Evolutionary conservation across 805 yeast genomes (phyloP).

Genomic region (Wickerhamiella parazyma): DNA sequence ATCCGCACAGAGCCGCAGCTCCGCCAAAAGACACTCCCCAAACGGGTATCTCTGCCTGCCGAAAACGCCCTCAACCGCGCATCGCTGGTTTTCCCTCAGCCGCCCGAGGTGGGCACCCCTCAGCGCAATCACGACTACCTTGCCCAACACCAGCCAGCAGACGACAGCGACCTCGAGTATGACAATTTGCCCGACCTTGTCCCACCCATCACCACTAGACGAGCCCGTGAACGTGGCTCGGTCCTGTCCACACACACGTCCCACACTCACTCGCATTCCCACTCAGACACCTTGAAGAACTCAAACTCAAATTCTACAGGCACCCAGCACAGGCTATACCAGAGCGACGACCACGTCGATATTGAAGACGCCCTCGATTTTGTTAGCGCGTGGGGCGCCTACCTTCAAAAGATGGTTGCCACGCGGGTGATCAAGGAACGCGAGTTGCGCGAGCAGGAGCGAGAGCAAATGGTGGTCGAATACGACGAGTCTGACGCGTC

Average conservation of each 20-base stretch:
- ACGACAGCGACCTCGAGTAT: neutral
- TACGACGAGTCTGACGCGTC: conserved; percentile 6
- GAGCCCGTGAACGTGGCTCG: neutral
- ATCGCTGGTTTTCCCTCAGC: neutral
- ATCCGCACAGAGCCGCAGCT: neutral
- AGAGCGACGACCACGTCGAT: conserved; percentile 6
- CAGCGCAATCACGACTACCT: neutral
- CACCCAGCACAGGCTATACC: neutral
- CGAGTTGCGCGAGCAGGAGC: conserved; percentile 12
- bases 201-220: neutral
- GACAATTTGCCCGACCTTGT: conserved; percentile 6
- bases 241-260: neutral
- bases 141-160: neutral
- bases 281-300: neutral
- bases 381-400: conserved; percentile 24
- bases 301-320: neutral
- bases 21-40: neutral
- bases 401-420: conserved; percentile 24
- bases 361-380: conserved; percentile 23
- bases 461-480: neutral
- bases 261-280: neutral
- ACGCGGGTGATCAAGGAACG: conserved; percentile 21
- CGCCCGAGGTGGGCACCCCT: conserved; percentile 4
- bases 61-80: neutral
- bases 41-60: neutral